Percentiles rank a stretch among this genome's conserved stretches.
phyloP scores from a whole-genome alignment of 495 filamentous ascomycete species.

The Thozetella sp. region DNA sequence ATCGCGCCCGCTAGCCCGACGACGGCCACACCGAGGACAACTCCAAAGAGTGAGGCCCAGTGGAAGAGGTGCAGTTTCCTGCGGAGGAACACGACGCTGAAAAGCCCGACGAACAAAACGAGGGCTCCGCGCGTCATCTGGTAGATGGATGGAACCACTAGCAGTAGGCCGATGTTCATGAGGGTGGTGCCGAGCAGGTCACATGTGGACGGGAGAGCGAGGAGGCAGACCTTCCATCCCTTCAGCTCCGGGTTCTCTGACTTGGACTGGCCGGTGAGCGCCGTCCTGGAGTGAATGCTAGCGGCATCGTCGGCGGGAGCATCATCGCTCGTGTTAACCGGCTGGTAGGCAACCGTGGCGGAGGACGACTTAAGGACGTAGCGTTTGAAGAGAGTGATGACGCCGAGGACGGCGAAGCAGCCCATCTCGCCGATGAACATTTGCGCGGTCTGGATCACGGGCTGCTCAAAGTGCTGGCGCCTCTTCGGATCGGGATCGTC shows the following conservation, averaged over 20 bases:
- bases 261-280: slow-evolving; percentile 35
- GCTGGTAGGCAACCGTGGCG: slow-evolving; percentile 61
- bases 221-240: slow-evolving; percentile 73
- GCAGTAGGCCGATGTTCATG: slow-evolving; percentile 93
- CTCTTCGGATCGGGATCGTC: slow-evolving; percentile 71
- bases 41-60: slow-evolving; percentile 84
- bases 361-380: slow-evolving; percentile 45
- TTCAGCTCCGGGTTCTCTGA: slow-evolving; percentile 51
- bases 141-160: slow-evolving; percentile 94
- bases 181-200: slow-evolving; percentile 94
- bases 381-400: slow-evolving; percentile 63
- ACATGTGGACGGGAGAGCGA: slow-evolving; percentile 87
- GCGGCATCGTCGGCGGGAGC: slow-evolving; percentile 38
- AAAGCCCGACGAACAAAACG: slow-evolving; percentile 92
- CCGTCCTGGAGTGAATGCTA: slow-evolving; percentile 46
- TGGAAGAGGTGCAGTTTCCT: slow-evolving; percentile 80
- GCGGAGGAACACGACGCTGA: slow-evolving; percentile 88
- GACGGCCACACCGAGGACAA: slow-evolving; percentile 84
- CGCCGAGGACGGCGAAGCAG: slow-evolving; percentile 83
- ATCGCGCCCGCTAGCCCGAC: slow-evolving; percentile 89
- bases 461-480: slow-evolving; percentile 80
- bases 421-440: slow-evolving; percentile 96
- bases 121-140: slow-evolving; percentile 97
- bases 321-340: slow-evolving; percentile 46
- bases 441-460: slow-evolving; percentile 91